Conservation (phyloP, 768 basidiomycete genomes). For the Suillus paluster region DNA sequence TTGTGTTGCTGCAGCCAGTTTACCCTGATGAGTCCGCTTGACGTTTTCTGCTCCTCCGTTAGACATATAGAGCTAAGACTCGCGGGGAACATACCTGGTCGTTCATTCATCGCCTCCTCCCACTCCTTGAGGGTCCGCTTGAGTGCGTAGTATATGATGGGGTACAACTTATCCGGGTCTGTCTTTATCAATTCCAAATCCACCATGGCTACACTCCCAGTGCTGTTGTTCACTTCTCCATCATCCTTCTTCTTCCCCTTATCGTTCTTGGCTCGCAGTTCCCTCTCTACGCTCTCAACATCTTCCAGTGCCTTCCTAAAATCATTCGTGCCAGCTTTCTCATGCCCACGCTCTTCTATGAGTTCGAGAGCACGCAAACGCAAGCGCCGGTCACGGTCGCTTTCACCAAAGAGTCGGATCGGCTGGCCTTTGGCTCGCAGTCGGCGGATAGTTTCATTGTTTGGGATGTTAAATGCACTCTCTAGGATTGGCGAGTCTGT, state of each 20-base stretch:
- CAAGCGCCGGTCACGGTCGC: conserved; percentile 90
- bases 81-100: conserved; percentile 69
- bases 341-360: conserved; percentile 87
- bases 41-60: conserved; percentile 61
- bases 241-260: conserved; percentile 70
- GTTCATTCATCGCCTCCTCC: conserved; percentile 93
- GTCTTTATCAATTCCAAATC: conserved; percentile 84
- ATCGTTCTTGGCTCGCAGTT: conserved; percentile 58
- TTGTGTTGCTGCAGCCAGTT: conserved; percentile 93
- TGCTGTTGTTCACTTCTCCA: conserved; percentile 48
- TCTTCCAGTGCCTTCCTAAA: conserved; percentile 91
- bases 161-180: conserved; percentile 95
- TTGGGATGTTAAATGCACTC: conserved; percentile 82
- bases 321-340: conserved; percentile 89
- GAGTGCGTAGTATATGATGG: conserved; percentile 94
- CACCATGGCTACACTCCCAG: conserved; percentile 52
- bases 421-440: conserved; percentile 93
- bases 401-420: conserved; percentile 92
- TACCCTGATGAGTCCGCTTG: conserved; percentile 89
- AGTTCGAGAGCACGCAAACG: conserved; percentile 93
- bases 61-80: neutral
- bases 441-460: conserved; percentile 89
- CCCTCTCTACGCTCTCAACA: conserved; percentile 78
- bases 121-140: conserved; percentile 95
- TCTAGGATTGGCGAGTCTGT: conserved; percentile 44